A percentile compares a stretch with the other conserved stretches of the same genome.
Evolutionary conservation across 2,329 filamentous ascomycete genomes (phyloP).

Genomic region (Aureobasidium pullulans): DNA sequence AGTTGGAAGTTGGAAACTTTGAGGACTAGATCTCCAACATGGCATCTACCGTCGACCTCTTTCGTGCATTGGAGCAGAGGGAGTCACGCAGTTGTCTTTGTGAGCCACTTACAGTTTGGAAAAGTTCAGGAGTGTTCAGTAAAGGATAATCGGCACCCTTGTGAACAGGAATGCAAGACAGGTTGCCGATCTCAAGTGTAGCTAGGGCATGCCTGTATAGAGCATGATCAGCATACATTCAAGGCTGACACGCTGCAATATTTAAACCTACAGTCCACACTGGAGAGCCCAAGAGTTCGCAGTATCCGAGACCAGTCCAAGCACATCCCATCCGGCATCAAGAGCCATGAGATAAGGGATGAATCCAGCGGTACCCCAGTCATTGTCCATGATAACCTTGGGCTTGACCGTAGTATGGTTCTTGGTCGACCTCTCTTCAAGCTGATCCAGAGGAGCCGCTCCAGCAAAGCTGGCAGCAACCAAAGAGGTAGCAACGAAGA

Average conservation of each 20-base stretch:
- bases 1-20: not conserved
- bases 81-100: too few species aligned
- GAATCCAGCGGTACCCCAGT: constrained; percentile 38
- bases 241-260: not conserved
- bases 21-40: too few species aligned
- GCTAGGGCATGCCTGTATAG: constrained; percentile 35
- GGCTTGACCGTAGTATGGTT: constrained; percentile 4
- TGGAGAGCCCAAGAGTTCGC: constrained; percentile 42
- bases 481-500: constrained; percentile 4
- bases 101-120: constrained; percentile 25
- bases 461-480: not conserved
- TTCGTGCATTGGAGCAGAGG: too few species aligned
- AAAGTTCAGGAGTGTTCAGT: constrained; percentile 38
- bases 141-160: constrained; percentile 42
- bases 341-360: constrained; percentile 40
- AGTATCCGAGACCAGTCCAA: constrained; percentile 37
- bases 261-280: constrained; percentile 25
- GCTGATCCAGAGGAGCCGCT: constrained; percentile 5
- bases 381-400: constrained; percentile 40
- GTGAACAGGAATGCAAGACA: constrained; percentile 43
- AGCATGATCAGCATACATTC: not conserved
- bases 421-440: not conserved
- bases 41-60: too few species aligned
- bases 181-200: constrained; percentile 39
- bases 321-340: constrained; percentile 37